Evolutionary conservation across 1,284 basidiomycete genomes (phyloP), one percentile per base, ranked within the genome.

Genomic region (Leccinum subspadiceum): DNA sequence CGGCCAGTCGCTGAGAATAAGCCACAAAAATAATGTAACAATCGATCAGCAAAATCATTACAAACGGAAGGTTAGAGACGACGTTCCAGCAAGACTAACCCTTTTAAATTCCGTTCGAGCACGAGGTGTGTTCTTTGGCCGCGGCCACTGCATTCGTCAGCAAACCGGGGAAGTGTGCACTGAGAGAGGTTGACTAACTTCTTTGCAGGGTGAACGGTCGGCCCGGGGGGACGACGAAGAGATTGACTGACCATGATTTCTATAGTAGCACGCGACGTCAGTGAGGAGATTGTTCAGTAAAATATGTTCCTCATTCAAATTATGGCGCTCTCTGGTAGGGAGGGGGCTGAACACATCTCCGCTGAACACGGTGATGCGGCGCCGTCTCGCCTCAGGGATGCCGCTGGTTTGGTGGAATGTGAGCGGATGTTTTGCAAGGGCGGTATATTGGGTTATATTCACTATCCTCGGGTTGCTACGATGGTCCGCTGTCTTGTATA

Each of bases 331-430:
- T 65, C 65, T 2, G 61, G 57, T 2, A 64, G 59, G 9, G 67
- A 66, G 44, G 71, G 20, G 70, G 17, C 63, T 63, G 44, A 64
- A 62, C 0, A 52, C 58, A 48, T 71, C 69, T 20, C 66, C 62
- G 10, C 60, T 57, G 56, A 59, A 65, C 17, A 59, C n/a, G 15
- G 31, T 54, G 15, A 58, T 50, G 33, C 54, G 53, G 17, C 33
- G 33, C 26, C 26, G 26, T 24, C 58, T 26, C 26, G 50, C 35
- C 17, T 59, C 50, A 5, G 54, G 46, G 5, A 22, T n/a, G 15
- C 31, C 29, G 12, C 49, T 67, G 29, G 41, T 54, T 6, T 33
- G 37, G 49, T 37, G 50, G 54, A 60, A 60, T 20, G 48, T 37
- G 10, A 59, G 44, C 4, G 55, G 60, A 13, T 54, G 46, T 54